Evolutionary conservation across 2,329 filamentous ascomycete species (phyloP), one percentile per base, ranked within the genome.

Genomic region (Diaporthe citrichinensis): DNA sequence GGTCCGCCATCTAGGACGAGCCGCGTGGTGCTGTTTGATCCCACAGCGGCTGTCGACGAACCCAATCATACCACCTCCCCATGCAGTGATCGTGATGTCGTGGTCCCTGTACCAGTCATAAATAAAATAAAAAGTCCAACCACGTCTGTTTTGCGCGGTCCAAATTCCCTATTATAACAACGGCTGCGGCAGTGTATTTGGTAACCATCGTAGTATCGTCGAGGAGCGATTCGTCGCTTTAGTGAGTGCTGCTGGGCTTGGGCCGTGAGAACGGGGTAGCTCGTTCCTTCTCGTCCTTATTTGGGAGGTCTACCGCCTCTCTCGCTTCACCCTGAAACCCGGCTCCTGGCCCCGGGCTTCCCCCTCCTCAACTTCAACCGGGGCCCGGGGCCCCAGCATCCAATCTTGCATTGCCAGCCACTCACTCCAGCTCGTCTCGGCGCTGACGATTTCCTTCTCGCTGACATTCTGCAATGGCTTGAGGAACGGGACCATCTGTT

Each of bases 351-450:
- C 58, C 31, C 61, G 71, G 59, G 53, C 55, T 41, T 72, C 69
- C 51, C n/a, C 76, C 34, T 36, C 67, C 61, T 73, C 74, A 20
- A 79, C 80, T 65, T 77, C 80, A 39, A 88, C 87, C 9, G 93
- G 94, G 44, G 93, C 93, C 77, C 94, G 87, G 1, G 94, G 94
- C 2, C 96, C 96, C n/a, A 98, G 87, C 95, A 98, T 98, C 96
- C 96, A 98, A 84, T 98, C 96, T 84, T 98, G 95, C 95, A 98
- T 97, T 17, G 95, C 95, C 44, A 98, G 86, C 96, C 96, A 98
- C 80, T 96, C 93, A 82, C 95, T 97, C 97, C 97, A 99, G 76
- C 90, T 92, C 77, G 90, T 90, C 85, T 98, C 96, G 0, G 96
- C 96, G 20, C 87, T 90, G 77, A 94, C 90, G 77, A 98, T 94